Conservation (phyloP, 2,329 filamentous ascomycete species). For the Cladophialophora chaetospira region DNA sequence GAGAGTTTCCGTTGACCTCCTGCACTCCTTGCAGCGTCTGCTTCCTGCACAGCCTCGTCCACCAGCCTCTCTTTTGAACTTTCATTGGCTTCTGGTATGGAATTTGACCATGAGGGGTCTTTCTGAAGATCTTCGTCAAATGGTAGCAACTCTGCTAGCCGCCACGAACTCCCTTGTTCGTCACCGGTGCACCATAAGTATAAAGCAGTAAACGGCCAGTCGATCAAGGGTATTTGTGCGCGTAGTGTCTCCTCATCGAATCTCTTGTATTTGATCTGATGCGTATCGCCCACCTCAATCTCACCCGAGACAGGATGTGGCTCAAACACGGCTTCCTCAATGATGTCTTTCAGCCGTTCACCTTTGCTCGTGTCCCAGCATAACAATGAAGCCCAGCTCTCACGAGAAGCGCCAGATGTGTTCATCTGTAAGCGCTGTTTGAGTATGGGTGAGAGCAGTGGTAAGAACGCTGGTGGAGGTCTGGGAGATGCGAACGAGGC, state of each 20-base stretch:
- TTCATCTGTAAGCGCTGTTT: constrained; percentile 63
- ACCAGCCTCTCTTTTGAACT: constrained; percentile 42
- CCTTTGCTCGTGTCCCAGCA: constrained; percentile 60
- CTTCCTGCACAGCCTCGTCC: constrained; percentile 41
- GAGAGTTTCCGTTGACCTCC: constrained; percentile 28
- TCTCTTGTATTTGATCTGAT: constrained; percentile 57
- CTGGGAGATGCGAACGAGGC: constrained; percentile 61
- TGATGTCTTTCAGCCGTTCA: constrained; percentile 54
- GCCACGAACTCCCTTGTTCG: constrained; percentile 59
- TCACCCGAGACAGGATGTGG: constrained; percentile 67
- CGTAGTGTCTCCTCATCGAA: constrained; percentile 65
- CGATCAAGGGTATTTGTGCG: constrained; percentile 54
- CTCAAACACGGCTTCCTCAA: constrained; percentile 59
- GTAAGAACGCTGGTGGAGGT: constrained; percentile 62
- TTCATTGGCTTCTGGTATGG: constrained; percentile 58
- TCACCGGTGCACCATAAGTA: constrained; percentile 65
- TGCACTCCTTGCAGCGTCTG: constrained; percentile 32
- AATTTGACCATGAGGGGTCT: constrained; percentile 54
- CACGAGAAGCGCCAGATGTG: constrained; percentile 46
- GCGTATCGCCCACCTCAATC: constrained; percentile 62
- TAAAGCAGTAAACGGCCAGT: constrained; percentile 57
- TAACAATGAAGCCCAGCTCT: constrained; percentile 61
- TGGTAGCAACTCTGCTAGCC: constrained; percentile 60
- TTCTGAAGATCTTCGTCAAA: constrained; percentile 53
- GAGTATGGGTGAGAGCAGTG: constrained; percentile 64